Percentiles rank a stretch among this genome's conserved stretches.
Evolutionary conservation across 805 yeast species (phyloP).

Genomic region (Barnettozyma populi): DNA sequence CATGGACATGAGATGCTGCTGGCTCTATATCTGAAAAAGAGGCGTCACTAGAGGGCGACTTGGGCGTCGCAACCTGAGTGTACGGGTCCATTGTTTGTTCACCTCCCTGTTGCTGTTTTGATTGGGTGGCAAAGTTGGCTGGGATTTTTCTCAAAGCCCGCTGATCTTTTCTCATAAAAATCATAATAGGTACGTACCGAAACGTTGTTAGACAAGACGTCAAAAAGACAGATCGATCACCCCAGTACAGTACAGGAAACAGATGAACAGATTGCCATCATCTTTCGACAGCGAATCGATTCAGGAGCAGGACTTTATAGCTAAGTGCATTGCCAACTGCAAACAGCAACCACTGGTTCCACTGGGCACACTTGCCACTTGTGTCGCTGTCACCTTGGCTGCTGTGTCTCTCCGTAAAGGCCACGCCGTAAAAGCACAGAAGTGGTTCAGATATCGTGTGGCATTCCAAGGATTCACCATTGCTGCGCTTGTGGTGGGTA

Average conservation of each 20-base stretch:
- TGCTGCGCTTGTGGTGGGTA: constrained; percentile 78
- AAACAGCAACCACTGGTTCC: constrained; percentile 91
- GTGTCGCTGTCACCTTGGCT: constrained; percentile 76
- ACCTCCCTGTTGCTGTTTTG: constrained; percentile 3
- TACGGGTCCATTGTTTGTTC: neutral
- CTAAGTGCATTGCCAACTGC: constrained; percentile 55
- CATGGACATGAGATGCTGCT: neutral
- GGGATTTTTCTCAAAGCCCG: neutral
- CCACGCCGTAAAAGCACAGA: constrained; percentile 69
- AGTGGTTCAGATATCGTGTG: constrained; percentile 86
- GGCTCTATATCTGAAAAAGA: constrained; percentile 7
- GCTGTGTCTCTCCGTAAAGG: constrained; percentile 72
- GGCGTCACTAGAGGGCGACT: constrained; percentile 35
- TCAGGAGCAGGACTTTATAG: constrained; percentile 38
- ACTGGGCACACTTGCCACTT: constrained; percentile 69
- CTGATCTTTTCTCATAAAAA: neutral
- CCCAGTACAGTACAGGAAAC: neutral
- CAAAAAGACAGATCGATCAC: too few relatives aligned
- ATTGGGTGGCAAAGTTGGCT: neutral
- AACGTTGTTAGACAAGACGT: too few relatives aligned
- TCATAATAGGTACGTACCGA: neutral
- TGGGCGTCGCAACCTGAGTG: constrained; percentile 37
- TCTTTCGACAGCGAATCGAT: constrained; percentile 29
- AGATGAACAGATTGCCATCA: constrained; percentile 30
- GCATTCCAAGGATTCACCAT: constrained; percentile 81